These are phyloP conservation scores for Kwoniella heveanensis DNA, from an alignment of 768 basidiomycete genomes.

Conservation along the genomic window DNA sequence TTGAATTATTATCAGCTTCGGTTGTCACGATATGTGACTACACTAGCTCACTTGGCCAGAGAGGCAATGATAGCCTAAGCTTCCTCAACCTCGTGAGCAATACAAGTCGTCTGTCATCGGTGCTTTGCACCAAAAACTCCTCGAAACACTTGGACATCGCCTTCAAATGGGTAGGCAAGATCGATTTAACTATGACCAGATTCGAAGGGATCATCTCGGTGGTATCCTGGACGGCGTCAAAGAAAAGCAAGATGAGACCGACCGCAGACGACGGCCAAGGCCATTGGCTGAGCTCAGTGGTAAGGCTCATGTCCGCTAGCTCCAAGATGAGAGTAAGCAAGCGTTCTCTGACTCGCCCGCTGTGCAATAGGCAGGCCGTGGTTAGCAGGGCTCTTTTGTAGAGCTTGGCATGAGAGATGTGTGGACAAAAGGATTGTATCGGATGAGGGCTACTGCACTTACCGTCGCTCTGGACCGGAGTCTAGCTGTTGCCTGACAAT, in stretches of 20 bases:
- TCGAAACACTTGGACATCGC: slow-evolving; percentile 40
- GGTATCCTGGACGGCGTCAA: slow-evolving; percentile 34
- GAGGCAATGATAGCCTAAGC: slow-evolving; percentile 19
- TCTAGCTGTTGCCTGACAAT: slow-evolving; percentile 21
- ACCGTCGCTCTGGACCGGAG: slow-evolving; percentile 13
- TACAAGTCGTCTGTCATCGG: slow-evolving; percentile 32
- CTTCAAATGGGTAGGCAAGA: slow-evolving; percentile 31
- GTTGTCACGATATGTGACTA: neutral
- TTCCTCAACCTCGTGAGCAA: slow-evolving; percentile 23
- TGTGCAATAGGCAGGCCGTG: neutral
- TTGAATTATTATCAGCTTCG: neutral
- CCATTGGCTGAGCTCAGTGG: slow-evolving; percentile 7
- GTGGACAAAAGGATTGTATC: neutral
- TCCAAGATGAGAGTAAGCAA: slow-evolving; percentile 33
- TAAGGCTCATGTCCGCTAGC: slow-evolving; percentile 27
- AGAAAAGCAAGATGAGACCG: slow-evolving; percentile 30
- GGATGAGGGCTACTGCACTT: neutral
- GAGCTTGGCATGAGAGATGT: too few species aligned
- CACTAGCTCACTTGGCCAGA: slow-evolving; percentile 31
- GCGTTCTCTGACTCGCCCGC: slow-evolving; percentile 21
- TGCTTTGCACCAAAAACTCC: slow-evolving; percentile 33
- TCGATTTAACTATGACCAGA: slow-evolving; percentile 18
- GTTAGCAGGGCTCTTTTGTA: too few species aligned
- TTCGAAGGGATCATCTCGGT: slow-evolving; percentile 21
- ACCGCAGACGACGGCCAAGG: slow-evolving; percentile 28